These are phyloP conservation scores for Trichoderma endophyticum DNA, from an alignment of 2,329 filamentous ascomycete genomes.

Conservation along the genomic window DNA sequence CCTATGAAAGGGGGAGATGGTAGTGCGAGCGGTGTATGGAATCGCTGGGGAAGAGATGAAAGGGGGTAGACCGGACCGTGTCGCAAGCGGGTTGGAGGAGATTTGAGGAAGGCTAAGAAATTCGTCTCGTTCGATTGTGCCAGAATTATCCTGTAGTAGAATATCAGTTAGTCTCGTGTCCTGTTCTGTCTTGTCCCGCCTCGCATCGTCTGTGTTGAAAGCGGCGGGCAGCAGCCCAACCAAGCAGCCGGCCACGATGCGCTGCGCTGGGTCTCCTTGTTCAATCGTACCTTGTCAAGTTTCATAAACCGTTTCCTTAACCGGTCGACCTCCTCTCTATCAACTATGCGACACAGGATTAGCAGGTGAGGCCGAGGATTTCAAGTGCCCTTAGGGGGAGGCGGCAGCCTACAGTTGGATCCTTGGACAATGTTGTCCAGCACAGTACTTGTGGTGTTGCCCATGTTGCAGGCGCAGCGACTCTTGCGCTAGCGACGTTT, in stretches of 20 bases:
- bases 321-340: conserved; percentile 94
- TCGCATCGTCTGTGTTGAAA: not conserved
- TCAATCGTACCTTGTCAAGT: conserved; percentile 76
- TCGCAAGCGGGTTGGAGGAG: conserved; percentile 94
- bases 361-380: not conserved
- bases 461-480: conserved; percentile 45
- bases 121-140: conserved; percentile 97
- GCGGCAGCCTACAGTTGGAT: conserved; percentile 72
- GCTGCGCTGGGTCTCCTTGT: not conserved
- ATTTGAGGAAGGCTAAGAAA: conserved; percentile 97
- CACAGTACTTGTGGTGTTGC: conserved; percentile 68
- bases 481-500: not conserved
- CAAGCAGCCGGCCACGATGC: not conserved
- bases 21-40: conserved; percentile 1
- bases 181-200: not conserved
- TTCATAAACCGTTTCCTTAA: conserved; percentile 99
- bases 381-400: not conserved
- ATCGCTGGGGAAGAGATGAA: not conserved
- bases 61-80: conserved; percentile 57
- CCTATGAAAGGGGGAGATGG: not conserved
- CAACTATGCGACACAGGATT: conserved; percentile 56
- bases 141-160: conserved; percentile 77
- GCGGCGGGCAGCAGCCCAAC: not conserved
- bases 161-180: not conserved
- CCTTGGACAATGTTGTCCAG: conserved; percentile 95